phyloP scores from a whole-genome alignment of 805 yeast genomes.

The Yarrowia alimentaria region DNA sequence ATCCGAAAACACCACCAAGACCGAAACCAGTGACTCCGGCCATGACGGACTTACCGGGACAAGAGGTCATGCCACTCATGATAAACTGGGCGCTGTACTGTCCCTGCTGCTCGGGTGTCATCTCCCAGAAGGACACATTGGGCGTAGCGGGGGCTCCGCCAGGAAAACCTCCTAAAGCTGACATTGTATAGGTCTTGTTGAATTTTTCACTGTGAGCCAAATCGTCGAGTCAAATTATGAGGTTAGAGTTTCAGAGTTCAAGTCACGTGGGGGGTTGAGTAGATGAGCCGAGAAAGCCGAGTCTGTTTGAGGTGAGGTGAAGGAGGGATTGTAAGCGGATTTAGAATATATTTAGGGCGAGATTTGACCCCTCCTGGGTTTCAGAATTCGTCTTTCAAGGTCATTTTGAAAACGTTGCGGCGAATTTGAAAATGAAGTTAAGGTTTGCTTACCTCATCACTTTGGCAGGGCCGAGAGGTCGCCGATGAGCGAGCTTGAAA shows the following conservation, averaged over 20 bases:
- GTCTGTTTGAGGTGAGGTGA: too few relatives aligned
- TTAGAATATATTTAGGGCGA: too few relatives aligned
- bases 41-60: constrained; percentile 91
- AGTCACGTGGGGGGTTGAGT: too few relatives aligned
- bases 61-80: constrained; percentile 80
- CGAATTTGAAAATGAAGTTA: too few relatives aligned
- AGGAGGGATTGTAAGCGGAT: too few relatives aligned
- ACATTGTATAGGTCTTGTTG: constrained; percentile 24
- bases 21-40: constrained; percentile 94
- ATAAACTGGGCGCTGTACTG: constrained; percentile 82
- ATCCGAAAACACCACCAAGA: constrained; percentile 92
- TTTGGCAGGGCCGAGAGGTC: too few relatives aligned
- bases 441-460: too few relatives aligned
- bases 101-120: constrained; percentile 92
- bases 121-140: constrained; percentile 51
- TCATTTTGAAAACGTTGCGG: too few relatives aligned
- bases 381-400: too few relatives aligned
- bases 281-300: too few relatives aligned
- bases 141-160: constrained; percentile 13
- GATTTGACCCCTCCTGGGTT: too few relatives aligned
- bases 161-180: constrained; percentile 21
- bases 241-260: constrained; percentile 20
- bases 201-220: constrained; percentile 28
- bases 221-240: not conserved
- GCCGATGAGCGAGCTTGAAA: too few relatives aligned